Evolutionary conservation across 768 basidiomycete genomes (phyloP).

Genomic region (Lactifluus rugatus): DNA sequence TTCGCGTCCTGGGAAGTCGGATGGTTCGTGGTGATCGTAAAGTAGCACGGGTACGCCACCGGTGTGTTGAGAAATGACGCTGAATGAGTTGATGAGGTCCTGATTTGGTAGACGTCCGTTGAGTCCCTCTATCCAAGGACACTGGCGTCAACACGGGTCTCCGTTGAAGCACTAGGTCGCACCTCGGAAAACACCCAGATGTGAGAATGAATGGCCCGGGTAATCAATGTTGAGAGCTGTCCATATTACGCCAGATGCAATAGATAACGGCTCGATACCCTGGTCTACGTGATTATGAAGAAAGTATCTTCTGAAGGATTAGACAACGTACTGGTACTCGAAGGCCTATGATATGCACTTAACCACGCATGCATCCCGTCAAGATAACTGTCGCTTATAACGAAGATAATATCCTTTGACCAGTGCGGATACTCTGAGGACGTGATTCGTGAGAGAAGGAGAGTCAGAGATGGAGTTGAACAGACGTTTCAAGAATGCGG

Average conservation of each 20-base stretch:
- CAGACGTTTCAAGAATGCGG: slow-evolving; percentile 73
- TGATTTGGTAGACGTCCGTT: slow-evolving; percentile 96
- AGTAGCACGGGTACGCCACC: slow-evolving; percentile 70
- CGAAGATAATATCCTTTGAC: slow-evolving; percentile 90
- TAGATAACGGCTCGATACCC: slow-evolving; percentile 46
- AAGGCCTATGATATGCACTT: slow-evolving; percentile 63
- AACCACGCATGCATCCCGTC: slow-evolving; percentile 95
- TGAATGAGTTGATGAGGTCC: slow-evolving; percentile 81
- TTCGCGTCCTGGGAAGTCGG: slow-evolving; percentile 29
- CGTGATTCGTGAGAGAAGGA: neutral
- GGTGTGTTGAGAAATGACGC: slow-evolving; percentile 59
- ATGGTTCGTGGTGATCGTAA: slow-evolving; percentile 63
- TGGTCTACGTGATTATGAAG: slow-evolving; percentile 40
- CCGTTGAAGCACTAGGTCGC: slow-evolving; percentile 20
- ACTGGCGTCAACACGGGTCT: neutral
- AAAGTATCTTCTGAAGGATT: neutral
- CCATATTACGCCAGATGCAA: slow-evolving; percentile 88
- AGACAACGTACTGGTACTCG: slow-evolving; percentile 51
- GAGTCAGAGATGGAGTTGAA: slow-evolving; percentile 1
- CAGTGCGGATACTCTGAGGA: slow-evolving; percentile 72
- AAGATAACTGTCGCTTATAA: slow-evolving; percentile 79
- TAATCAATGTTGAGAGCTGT: slow-evolving; percentile 92
- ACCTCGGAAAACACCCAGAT: slow-evolving; percentile 95
- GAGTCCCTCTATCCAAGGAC: slow-evolving; percentile 60
- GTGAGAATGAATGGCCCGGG: slow-evolving; percentile 92